Base-by-base conservation (phyloP, 1,284 basidiomycete species). In the Caloboletus inedulis region DNA sequence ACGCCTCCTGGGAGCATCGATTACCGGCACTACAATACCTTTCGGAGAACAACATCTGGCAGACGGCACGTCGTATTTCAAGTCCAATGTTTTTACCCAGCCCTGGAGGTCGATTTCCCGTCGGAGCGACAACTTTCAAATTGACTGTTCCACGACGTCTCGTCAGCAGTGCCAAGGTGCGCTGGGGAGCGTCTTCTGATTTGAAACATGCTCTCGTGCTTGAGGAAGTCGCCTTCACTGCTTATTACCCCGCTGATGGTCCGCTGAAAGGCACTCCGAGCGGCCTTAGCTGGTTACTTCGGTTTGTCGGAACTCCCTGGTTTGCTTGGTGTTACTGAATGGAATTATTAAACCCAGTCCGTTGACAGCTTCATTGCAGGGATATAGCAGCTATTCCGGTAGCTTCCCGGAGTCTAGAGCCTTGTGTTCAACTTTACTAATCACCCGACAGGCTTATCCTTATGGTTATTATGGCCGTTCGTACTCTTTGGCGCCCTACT, bases 191-290 rank as follows among this genome's bases (percentile, higher is more conserved):
- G 30, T 59, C 61, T 43, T 62, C 58, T 37, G 56, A 62, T 14
- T 48, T 58, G 33, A 65, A 73, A 30, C 68, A 72, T 31, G 79
- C 78, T 1, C 65, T 85, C 25, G 59, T 69, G 21, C 69, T 84
- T 13, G 75, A 82, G 35, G 80, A 85, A 61, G 72, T 83, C 19
- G 76, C 76, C 1, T 85, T 82, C 58, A 83, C 79, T 29, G 77
- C 74, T 2, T 85, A 76, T 61, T 85, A 85, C 61, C 84, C 84
- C 29, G 75, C 80, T 18, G 70, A 75, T 46, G 59, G 69, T 23
- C 36, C 47, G 5, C 54, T 59, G 7, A 57, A 62, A 31, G 59
- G 61, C 8, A 51, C 46, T 12, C 66, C 60, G 40, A 74, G 73
- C 54, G 79, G 80, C 3, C 55, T 82, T 41, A 56, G 73, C 49